These are phyloP conservation scores for Kodamaea hsintzibuensis DNA, from an alignment of 805 yeast species.

Conservation along the genomic window DNA sequence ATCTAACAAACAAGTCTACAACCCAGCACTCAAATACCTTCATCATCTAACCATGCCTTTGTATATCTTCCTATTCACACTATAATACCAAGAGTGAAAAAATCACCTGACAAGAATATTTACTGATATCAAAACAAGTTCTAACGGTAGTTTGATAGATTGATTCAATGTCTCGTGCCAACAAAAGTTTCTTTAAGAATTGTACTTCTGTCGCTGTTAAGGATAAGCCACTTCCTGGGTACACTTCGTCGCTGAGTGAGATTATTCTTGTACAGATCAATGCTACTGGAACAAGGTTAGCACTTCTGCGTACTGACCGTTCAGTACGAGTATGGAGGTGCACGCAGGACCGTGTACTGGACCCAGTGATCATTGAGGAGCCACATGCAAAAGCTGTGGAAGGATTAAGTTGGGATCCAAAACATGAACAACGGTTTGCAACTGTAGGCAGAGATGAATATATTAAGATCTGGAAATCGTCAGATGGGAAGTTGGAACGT, in stretches of 20 bases:
- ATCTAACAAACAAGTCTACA: too few species aligned
- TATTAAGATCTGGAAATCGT: constrained; percentile 49
- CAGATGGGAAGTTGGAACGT: constrained; percentile 31
- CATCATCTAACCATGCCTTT: too few species aligned
- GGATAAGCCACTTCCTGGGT: constrained; percentile 18
- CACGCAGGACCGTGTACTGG: constrained; percentile 26
- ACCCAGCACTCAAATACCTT: too few species aligned
- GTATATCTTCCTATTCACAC: too few species aligned
- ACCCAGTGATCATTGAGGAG: constrained; percentile 40
- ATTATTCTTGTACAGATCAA: constrained; percentile 42
- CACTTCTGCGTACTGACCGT: constrained; percentile 44
- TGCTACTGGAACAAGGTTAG: constrained; percentile 42
- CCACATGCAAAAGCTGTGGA: constrained; percentile 44
- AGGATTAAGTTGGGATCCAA: constrained; percentile 51
- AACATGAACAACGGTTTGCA: constrained; percentile 44
- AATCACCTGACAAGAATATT: not conserved
- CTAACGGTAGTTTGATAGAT: not conserved
- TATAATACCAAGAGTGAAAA: too few species aligned
- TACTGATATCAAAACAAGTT: not conserved
- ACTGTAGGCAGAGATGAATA: constrained; percentile 49
- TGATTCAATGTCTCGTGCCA: not conserved
- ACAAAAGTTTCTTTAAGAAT: constrained; percentile 11
- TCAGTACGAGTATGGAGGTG: constrained; percentile 44
- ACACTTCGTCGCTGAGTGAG: constrained; percentile 24
- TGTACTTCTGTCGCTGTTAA: constrained; percentile 5